Percentiles rank a stretch among this genome's conserved stretches.
Evolutionary conservation across 768 basidiomycete genomes (phyloP).

Genomic region (Termitomyces titanicus): DNA sequence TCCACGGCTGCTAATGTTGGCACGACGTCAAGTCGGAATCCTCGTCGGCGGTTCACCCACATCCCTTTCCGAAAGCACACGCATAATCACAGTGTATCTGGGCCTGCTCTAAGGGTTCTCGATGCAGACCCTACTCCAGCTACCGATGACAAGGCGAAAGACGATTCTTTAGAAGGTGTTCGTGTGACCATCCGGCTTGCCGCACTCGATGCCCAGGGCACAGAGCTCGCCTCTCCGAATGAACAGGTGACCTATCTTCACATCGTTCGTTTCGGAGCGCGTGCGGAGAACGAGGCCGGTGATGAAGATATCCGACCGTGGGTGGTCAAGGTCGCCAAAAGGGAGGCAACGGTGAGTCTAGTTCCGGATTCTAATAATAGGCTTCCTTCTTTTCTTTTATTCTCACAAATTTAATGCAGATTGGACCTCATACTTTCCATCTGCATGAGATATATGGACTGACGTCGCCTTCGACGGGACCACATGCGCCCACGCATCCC

Average conservation of each 20-base stretch:
- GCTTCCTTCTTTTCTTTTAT: neutral
- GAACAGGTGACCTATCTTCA: conserved; percentile 90
- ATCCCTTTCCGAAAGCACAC: conserved; percentile 65
- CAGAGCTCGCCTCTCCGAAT: conserved; percentile 65
- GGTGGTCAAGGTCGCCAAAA: conserved; percentile 90
- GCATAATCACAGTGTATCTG: conserved; percentile 52
- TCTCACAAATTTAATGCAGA: conserved; percentile 37
- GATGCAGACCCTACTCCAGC: conserved; percentile 55
- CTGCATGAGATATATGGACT: conserved; percentile 95
- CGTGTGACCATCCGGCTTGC: conserved; percentile 76
- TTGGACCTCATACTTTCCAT: conserved; percentile 92
- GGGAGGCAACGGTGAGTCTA: conserved; percentile 72
- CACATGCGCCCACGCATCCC: conserved; percentile 22
- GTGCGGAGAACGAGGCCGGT: conserved; percentile 33
- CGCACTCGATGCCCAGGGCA: conserved; percentile 75
- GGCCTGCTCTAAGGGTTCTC: conserved; percentile 76
- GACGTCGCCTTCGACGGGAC: conserved; percentile 45
- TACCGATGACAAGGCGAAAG: conserved; percentile 32
- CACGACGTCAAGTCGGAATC: conserved; percentile 16
- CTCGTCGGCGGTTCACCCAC: conserved; percentile 58
- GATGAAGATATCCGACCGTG: conserved; percentile 70
- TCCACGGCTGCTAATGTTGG: conserved; percentile 5
- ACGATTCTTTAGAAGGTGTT: conserved; percentile 58
- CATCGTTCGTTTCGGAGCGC: conserved; percentile 64
- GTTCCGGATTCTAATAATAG: conserved; percentile 4